Percentiles rank a stretch among this genome's conserved stretches.
phyloP scores from a whole-genome alignment of 805 yeast genomes.

The Candida hungchunana region DNA sequence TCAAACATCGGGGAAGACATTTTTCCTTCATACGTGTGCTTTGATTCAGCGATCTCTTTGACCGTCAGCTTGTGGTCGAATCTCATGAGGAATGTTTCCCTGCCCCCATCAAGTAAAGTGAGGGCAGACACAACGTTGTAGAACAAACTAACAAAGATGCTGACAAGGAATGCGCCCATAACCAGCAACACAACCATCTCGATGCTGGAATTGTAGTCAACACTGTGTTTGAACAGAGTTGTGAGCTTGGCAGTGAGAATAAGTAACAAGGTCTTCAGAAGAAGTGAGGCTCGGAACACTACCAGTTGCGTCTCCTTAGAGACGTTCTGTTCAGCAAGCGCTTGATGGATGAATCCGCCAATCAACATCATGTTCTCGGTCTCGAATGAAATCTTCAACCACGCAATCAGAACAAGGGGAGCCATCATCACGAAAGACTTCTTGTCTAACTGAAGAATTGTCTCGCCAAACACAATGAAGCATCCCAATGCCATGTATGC shows the following conservation, averaged over 20 bases:
- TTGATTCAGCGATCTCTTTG: too few relatives aligned
- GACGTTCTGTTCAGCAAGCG: background rate
- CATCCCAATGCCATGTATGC: conserved; percentile 9
- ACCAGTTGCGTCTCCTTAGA: background rate
- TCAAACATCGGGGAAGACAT: too few relatives aligned
- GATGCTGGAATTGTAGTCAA: conserved; percentile 3
- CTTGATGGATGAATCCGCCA: conserved; percentile 1
- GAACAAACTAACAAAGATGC: conserved; percentile 8
- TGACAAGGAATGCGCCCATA: conserved; percentile 11
- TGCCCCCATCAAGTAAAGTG: too few relatives aligned
- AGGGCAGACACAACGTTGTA: conserved; percentile 1
- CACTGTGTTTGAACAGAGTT: conserved; percentile 2
- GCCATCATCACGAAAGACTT: conserved; percentile 12
- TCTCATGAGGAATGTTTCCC: too few relatives aligned
- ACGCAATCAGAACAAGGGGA: conserved; percentile 8
- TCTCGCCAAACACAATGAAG: conserved; percentile 14
- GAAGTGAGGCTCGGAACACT: conserved; percentile 3
- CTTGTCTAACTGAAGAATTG: conserved; percentile 10
- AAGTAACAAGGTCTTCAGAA: conserved; percentile 7
- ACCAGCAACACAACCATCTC: conserved; percentile 10
- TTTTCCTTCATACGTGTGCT: too few relatives aligned
- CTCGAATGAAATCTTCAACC: conserved; percentile 4
- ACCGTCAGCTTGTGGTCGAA: too few relatives aligned
- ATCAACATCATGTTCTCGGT: conserved; percentile 3
- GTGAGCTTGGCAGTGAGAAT: conserved; percentile 5